Conservation (phyloP, 306 rosid species). For the Pueraria montana region DNA sequence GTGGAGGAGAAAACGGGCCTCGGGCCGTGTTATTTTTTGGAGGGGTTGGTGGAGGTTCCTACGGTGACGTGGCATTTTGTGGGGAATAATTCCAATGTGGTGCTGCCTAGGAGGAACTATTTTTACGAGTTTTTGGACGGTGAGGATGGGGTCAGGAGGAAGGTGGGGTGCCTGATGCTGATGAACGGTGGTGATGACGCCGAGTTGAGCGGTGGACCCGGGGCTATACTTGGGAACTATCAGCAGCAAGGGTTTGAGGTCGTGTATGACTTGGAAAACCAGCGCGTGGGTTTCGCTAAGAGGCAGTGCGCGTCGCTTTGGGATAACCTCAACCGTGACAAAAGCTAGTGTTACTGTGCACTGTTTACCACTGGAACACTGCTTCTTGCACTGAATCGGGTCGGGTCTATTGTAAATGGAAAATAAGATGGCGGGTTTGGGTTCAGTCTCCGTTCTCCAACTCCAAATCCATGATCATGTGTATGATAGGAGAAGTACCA, state of each 20-base stretch:
- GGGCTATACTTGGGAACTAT: slow-evolving; percentile 89
- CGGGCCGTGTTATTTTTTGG: slow-evolving; percentile 75
- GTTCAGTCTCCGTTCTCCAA: background rate
- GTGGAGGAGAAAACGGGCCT: slow-evolving; percentile 79
- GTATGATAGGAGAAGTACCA: slow-evolving; percentile 21
- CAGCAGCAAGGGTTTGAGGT: slow-evolving; percentile 97
- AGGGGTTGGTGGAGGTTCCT: slow-evolving; percentile 59
- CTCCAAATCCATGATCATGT: background rate
- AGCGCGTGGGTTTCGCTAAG: slow-evolving; percentile 82
- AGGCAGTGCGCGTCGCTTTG: slow-evolving; percentile 86
- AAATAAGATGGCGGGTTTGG: slow-evolving; percentile 36
- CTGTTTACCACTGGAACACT: slow-evolving; percentile 13
- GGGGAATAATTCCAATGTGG: slow-evolving; percentile 76
- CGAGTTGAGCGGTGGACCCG: slow-evolving; percentile 86
- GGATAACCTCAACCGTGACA: slow-evolving; percentile 68
- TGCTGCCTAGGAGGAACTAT: slow-evolving; percentile 76
- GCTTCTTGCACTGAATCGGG: background rate
- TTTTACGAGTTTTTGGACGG: slow-evolving; percentile 83
- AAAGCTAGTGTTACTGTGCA: slow-evolving; percentile 19
- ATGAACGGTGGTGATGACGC: slow-evolving; percentile 91
- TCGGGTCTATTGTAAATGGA: slow-evolving; percentile 22
- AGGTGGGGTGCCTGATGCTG: slow-evolving; percentile 90
- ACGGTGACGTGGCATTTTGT: slow-evolving; percentile 68
- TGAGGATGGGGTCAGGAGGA: slow-evolving; percentile 54
- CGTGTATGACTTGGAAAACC: slow-evolving; percentile 78